phyloP scores from a whole-genome alignment of 768 basidiomycete species.

The Terana coerulea region DNA sequence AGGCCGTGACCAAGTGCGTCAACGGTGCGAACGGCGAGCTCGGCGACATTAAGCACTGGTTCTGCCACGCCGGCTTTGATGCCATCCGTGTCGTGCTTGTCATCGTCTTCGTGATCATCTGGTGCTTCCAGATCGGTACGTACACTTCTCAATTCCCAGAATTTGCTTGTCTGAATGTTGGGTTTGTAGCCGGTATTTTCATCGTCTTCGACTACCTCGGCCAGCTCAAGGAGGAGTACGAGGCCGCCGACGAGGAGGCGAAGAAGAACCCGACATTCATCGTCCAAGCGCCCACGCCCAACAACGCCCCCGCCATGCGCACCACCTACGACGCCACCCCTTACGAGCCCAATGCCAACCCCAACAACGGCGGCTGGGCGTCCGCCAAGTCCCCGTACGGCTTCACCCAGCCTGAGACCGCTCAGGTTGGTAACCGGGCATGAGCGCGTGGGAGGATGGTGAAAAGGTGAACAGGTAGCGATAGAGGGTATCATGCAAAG shows the following conservation, averaged over 20 bases:
- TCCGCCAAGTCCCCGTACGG: constrained; percentile 15
- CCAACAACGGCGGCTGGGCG: constrained; percentile 11
- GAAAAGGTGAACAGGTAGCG: too few species aligned
- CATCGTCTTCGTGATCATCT: constrained; percentile 44
- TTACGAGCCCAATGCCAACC: constrained; percentile 13
- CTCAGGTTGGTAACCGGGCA: constrained; percentile 1
- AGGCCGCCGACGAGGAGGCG: constrained; percentile 14
- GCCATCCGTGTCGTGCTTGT: constrained; percentile 41
- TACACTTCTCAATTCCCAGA: constrained; percentile 11
- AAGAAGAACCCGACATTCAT: constrained; percentile 8
- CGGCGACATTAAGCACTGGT: constrained; percentile 28
- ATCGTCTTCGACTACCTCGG: constrained; percentile 49
- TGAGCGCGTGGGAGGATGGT: too few species aligned
- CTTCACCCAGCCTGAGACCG: constrained; percentile 9
- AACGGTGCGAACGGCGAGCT: constrained; percentile 27
- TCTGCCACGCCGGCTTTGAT: constrained; percentile 40
- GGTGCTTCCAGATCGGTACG: constrained; percentile 55
- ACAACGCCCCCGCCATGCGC: constrained; percentile 11
- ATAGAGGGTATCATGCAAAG: too few species aligned
- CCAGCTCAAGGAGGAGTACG: constrained; percentile 49
- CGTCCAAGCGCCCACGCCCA: constrained; percentile 16
- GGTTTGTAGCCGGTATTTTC: constrained; percentile 43
- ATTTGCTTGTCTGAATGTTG: neutral
- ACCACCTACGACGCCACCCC: constrained; percentile 19
- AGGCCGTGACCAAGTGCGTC: constrained; percentile 37